Percentiles rank a stretch among this genome's conserved stretches.
Evolutionary conservation across 306 rosid species (phyloP).

Genomic region (Gastrolobium bilobum): DNA sequence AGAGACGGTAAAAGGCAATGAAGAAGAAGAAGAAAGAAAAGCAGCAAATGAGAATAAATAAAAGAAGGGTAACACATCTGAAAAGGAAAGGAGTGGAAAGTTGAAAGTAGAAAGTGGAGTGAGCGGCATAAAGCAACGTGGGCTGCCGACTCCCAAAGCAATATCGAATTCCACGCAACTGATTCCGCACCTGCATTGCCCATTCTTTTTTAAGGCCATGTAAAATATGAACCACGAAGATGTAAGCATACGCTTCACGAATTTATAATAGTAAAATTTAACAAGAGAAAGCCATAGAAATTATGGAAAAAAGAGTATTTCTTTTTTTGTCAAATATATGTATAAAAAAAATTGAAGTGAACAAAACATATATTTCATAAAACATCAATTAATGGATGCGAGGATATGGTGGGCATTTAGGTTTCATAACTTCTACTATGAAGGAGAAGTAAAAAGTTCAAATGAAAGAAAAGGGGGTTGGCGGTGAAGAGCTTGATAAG

Average conservation of each 20-base stretch:
- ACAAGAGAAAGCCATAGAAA: neutral
- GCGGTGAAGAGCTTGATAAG: too few relatives aligned
- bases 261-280: neutral
- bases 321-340: too few relatives aligned
- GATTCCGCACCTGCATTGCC: slow-evolving; percentile 24
- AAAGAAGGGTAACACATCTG: slow-evolving; percentile 18
- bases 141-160: slow-evolving; percentile 50
- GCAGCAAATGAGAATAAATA: neutral
- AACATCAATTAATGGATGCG: neutral
- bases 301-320: neutral
- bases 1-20: neutral
- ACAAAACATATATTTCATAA: neutral
- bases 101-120: neutral
- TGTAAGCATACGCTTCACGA: neutral
- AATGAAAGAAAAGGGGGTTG: neutral
- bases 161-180: slow-evolving; percentile 54
- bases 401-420: neutral
- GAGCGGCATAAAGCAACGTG: slow-evolving; percentile 40
- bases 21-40: neutral
- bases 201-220: slow-evolving; percentile 23
- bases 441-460: slow-evolving; percentile 16
- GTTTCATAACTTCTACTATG: slow-evolving; percentile 26
- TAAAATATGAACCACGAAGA: slow-evolving; percentile 6
- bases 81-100: slow-evolving; percentile 43
- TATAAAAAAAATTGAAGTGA: neutral